These are phyloP conservation scores for Lipomyces oligophaga DNA, from an alignment of 805 yeast species.

Conservation along the genomic window DNA sequence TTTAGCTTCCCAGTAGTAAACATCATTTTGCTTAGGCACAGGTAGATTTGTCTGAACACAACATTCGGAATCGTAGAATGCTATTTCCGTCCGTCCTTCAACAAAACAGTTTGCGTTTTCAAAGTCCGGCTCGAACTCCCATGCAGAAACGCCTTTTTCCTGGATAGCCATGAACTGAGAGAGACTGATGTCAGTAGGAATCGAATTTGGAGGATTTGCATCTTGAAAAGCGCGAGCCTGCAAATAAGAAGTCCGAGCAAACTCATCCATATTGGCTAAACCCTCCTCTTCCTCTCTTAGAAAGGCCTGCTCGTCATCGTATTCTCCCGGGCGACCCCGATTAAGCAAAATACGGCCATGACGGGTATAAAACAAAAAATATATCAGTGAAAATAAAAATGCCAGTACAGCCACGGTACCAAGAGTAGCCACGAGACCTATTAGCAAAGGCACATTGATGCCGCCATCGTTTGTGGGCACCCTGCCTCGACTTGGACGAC, in stretches of 20 bases:
- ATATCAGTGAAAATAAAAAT: slow-evolving; percentile 36
- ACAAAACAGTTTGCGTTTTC: slow-evolving; percentile 58
- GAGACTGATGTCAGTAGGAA: slow-evolving; percentile 44
- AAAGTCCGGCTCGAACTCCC: slow-evolving; percentile 63
- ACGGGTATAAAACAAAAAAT: slow-evolving; percentile 37
- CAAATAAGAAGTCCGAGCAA: slow-evolving; percentile 56
- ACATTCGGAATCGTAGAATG: slow-evolving; percentile 54
- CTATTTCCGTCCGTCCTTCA: slow-evolving; percentile 56
- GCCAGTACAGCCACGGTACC: slow-evolving; percentile 33
- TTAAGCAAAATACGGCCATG: slow-evolving; percentile 38
- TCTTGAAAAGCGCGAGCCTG: slow-evolving; percentile 52
- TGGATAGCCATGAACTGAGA: slow-evolving; percentile 67
- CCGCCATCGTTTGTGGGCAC: no score
- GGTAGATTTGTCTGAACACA: slow-evolving; percentile 80
- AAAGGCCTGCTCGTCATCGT: slow-evolving; percentile 60
- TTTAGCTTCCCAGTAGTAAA: slow-evolving; percentile 85
- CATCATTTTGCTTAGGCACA: slow-evolving; percentile 74
- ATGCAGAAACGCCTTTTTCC: slow-evolving; percentile 84
- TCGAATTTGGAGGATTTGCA: slow-evolving; percentile 43
- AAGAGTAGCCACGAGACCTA: slow-evolving; percentile 40
- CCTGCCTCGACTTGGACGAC: no score
- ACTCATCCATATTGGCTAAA: slow-evolving; percentile 56
- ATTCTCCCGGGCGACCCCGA: slow-evolving; percentile 51
- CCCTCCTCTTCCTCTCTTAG: slow-evolving; percentile 61
- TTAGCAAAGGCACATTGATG: slow-evolving; percentile 35